Base-by-base conservation (phyloP, 2,329 filamentous ascomycete genomes). In the Aspergillus thermomutatus region DNA sequence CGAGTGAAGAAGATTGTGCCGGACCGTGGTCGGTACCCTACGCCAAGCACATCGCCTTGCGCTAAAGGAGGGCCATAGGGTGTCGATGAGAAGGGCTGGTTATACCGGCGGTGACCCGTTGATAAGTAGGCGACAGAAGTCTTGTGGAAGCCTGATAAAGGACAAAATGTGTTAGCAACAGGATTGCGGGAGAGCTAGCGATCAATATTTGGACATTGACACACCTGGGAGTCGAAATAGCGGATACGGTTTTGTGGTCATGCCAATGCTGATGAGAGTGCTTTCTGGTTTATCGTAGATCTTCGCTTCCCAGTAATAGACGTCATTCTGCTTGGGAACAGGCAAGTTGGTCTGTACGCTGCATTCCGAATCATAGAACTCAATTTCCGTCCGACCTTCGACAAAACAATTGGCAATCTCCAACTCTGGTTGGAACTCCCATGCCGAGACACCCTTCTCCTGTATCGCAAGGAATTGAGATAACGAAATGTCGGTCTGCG, bases 341-440 rank as follows among this genome's bases (percentile, higher is more conserved):
- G 94, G 94, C 43, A 99, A 77, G 69, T 99, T 99, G 80, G 90
- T 95, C 80, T 96, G 91, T 60, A 97, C 94, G 66, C 92, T 96
- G 79, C 93, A 97, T 73, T 96, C 94, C 2, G 92, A 94, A 75
- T 99, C 94, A 71, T 96, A 99, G 78, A 99, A 99, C 73, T 99
- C 94, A 62, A 99, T 96, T 75, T 99, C 94, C 10, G 94, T 99
- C 63, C 94, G 86, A 43, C 80, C 93, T 76, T 99, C 93, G 62
- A 99, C 94, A 71, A 99, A 99, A 75, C 94, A 99, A 76, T 97
- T 97, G 64, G 94, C 94, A 65, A 97, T 97, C 76, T 99, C 94
- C 37, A 97, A 79, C 75, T 99, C 94, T n/a, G 94, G 94, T 74
- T 97, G 94, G 69, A 99, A 99, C 74, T 99, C 94, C 94, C 94